Conservation (phyloP, 176 grass and related monocot species). For the Dendrocalamus sinicus region DNA sequence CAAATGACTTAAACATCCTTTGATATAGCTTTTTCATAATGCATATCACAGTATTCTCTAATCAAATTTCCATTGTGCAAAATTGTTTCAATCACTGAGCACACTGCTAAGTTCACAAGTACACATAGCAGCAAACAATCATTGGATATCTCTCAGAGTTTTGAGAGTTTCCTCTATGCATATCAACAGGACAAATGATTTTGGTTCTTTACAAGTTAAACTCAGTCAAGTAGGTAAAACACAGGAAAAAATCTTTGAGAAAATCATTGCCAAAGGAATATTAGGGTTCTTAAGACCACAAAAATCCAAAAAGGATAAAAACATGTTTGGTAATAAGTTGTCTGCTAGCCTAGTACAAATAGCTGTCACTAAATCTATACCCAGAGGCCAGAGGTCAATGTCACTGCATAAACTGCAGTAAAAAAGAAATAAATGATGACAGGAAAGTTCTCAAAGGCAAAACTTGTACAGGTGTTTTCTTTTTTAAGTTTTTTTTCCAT, state of each 20-base stretch:
- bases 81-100: not conserved
- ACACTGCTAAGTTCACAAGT: not conserved
- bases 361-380: conserved; percentile 10
- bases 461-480: not conserved
- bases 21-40: not conserved
- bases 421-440: not conserved
- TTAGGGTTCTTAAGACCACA: not conserved
- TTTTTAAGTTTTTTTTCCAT: not conserved
- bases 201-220: conserved; percentile 9
- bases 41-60: conserved; percentile 2
- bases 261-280: not conserved
- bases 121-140: conserved; percentile 5
- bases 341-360: conserved; percentile 15
- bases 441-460: not conserved
- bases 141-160: not conserved
- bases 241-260: conserved; percentile 19
- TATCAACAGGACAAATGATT: not conserved
- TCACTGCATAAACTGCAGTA: not conserved
- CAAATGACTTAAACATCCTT: conserved; percentile 8
- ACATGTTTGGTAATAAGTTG: conserved; percentile 1
- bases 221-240: not conserved
- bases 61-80: conserved; percentile 22
- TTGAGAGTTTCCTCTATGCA: conserved; percentile 16
- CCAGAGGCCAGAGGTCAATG: conserved; percentile 1
- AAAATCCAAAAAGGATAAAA: conserved; percentile 22